phyloP scores from a whole-genome alignment of 2,329 filamentous ascomycete genomes.

The Pseudogymnoascus sp. region DNA sequence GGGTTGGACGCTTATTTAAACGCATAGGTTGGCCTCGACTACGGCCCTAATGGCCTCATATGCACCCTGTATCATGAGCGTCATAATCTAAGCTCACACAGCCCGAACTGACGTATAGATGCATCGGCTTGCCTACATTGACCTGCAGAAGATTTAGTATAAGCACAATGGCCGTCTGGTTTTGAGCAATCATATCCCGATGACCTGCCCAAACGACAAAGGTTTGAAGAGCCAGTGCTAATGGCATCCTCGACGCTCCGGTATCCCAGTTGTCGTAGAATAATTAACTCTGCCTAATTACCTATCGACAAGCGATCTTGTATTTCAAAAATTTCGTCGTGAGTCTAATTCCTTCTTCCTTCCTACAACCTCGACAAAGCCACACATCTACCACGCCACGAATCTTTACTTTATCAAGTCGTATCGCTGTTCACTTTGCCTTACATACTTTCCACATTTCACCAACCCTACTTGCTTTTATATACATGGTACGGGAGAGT shows the following conservation, averaged over 20 bases:
- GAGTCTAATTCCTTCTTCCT: background rate
- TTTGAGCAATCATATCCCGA: background rate
- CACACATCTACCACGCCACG: background rate
- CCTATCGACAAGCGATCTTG: background rate
- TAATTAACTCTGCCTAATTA: background rate
- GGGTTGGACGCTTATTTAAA: conserved; percentile 3
- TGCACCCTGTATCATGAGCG: background rate
- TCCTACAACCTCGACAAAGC: background rate
- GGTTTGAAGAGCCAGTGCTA: background rate
- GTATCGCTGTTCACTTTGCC: background rate
- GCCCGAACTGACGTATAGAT: background rate
- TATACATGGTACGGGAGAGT: background rate
- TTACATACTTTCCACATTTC: background rate
- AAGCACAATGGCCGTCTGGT: background rate
- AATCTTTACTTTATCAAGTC: background rate
- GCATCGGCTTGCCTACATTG: background rate
- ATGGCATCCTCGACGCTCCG: background rate
- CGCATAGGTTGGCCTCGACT: background rate
- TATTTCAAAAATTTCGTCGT: background rate
- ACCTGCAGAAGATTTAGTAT: background rate
- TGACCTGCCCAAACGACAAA: background rate
- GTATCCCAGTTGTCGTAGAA: background rate
- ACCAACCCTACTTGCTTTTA: background rate
- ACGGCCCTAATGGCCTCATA: background rate
- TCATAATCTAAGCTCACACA: background rate